Evolutionary conservation across 768 basidiomycete genomes (phyloP).

Genomic region (Lenzites betulinus): DNA sequence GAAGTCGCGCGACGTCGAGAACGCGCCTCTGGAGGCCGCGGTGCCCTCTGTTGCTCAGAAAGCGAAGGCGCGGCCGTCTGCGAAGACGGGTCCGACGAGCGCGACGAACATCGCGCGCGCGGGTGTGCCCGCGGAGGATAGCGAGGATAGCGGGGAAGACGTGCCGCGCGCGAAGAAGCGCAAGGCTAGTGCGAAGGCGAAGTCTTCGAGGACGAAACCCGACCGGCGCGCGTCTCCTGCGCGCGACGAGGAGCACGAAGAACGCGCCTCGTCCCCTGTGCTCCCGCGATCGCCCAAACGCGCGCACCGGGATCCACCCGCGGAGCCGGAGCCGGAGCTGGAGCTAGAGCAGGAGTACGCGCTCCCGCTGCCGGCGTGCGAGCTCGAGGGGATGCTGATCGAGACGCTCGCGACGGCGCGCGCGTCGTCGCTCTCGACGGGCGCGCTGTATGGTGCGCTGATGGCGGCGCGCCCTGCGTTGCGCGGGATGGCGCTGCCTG

Average conservation of each 20-base stretch:
- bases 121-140: neutral
- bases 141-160: no score
- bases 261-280: no score
- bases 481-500: slow-evolving; percentile 21
- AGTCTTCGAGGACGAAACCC: no score
- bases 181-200: neutral
- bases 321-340: neutral
- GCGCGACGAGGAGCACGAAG: neutral
- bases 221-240: neutral
- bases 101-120: slow-evolving; percentile 10
- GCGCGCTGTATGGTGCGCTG: slow-evolving; percentile 53
- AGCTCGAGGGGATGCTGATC: slow-evolving; percentile 67
- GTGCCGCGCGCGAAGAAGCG: no score
- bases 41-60: neutral
- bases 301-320: no score
- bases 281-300: neutral
- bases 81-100: slow-evolving; percentile 1
- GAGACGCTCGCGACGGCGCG: slow-evolving; percentile 73
- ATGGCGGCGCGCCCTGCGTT: slow-evolving; percentile 57
- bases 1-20: slow-evolving; percentile 11
- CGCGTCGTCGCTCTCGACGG: slow-evolving; percentile 62
- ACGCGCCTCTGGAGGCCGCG: slow-evolving; percentile 2
- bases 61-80: neutral
- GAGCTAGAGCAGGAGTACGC: slow-evolving; percentile 5
- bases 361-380: slow-evolving; percentile 34